Conservation (phyloP, 2,329 filamentous ascomycete genomes). For the Botrytis tulipae region DNA sequence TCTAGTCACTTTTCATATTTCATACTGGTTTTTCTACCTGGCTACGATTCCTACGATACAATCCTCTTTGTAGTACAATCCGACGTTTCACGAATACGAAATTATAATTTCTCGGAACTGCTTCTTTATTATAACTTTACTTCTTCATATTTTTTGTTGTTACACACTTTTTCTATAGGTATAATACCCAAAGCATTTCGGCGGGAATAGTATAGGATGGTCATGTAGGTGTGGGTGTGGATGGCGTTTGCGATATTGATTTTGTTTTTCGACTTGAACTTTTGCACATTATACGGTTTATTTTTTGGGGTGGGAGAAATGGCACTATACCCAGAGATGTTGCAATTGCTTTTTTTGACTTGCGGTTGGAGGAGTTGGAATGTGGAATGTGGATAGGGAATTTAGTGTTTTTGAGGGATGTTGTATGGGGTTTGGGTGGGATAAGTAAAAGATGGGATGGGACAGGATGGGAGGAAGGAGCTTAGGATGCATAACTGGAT, state of each 20-base stretch:
- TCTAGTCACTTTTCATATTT: not conserved
- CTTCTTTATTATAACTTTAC: constrained; percentile 5
- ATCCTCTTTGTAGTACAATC: not conserved
- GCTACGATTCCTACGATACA: not conserved
- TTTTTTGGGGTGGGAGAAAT: constrained; percentile 14
- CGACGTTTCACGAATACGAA: not conserved
- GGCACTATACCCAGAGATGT: constrained; percentile 22
- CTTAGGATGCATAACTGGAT: not conserved
- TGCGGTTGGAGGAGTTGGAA: not conserved
- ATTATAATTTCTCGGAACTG: not conserved
- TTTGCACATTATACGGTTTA: constrained; percentile 6
- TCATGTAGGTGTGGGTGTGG: not conserved
- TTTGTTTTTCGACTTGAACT: constrained; percentile 1
- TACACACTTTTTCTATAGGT: constrained; percentile 1
- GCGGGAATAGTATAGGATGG: not conserved
- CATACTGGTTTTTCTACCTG: not conserved
- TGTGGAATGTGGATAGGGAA: not conserved
- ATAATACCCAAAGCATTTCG: not conserved
- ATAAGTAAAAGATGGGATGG: not conserved
- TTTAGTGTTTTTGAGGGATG: not conserved
- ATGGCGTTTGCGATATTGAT: constrained; percentile 13
- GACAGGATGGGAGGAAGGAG: not conserved
- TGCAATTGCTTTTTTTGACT: not conserved
- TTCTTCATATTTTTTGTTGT: constrained; percentile 9
- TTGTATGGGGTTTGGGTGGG: not conserved